Percentiles rank a stretch among this genome's conserved stretches.
These are phyloP conservation scores for Trichoderma orchidacearum DNA, from an alignment of 495 filamentous ascomycete genomes.

Conservation along the genomic window DNA sequence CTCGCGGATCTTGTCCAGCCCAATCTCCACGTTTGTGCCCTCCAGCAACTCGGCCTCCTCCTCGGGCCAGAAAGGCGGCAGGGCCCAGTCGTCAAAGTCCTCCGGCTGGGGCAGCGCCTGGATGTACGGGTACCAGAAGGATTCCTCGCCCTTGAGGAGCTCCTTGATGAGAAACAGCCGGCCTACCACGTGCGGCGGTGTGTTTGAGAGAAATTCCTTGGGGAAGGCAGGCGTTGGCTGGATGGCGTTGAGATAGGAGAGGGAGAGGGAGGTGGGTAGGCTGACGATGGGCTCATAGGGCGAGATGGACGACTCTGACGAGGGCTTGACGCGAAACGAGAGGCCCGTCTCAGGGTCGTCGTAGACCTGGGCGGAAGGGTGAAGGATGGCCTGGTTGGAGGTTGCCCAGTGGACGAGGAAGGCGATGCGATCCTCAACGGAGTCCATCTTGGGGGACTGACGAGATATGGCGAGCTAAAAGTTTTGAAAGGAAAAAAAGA, in stretches of 20 bases:
- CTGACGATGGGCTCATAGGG: conserved; percentile 20
- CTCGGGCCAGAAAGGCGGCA: conserved; percentile 30
- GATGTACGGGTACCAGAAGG: conserved; percentile 39
- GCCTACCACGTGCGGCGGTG: conserved; percentile 30
- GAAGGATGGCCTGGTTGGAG: conserved; percentile 20
- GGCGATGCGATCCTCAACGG: conserved; percentile 2
- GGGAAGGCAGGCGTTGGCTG: conserved; percentile 13
- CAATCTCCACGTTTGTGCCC: conserved; percentile 34
- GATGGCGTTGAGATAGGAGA: conserved; percentile 33
- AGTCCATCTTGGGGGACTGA: neutral
- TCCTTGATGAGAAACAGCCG: conserved; percentile 34
- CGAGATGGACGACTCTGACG: conserved; percentile 4
- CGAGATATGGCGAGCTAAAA: too few relatives aligned
- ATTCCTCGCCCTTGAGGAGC: conserved; percentile 29
- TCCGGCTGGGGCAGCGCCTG: conserved; percentile 33
- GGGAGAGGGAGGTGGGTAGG: conserved; percentile 22
- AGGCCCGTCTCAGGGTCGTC: conserved; percentile 24
- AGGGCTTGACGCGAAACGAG: conserved; percentile 26
- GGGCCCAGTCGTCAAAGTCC: conserved; percentile 19
- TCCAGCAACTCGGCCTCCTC: conserved; percentile 30
- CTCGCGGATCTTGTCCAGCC: conserved; percentile 28
- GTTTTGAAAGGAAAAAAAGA: too few relatives aligned
- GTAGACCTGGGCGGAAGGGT: conserved; percentile 30
- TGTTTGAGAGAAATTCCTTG: conserved; percentile 16
- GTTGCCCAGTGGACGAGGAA: conserved; percentile 19